phyloP scores from a whole-genome alignment of 75 land plant species.

The Selaginella tamariscina region DNA sequence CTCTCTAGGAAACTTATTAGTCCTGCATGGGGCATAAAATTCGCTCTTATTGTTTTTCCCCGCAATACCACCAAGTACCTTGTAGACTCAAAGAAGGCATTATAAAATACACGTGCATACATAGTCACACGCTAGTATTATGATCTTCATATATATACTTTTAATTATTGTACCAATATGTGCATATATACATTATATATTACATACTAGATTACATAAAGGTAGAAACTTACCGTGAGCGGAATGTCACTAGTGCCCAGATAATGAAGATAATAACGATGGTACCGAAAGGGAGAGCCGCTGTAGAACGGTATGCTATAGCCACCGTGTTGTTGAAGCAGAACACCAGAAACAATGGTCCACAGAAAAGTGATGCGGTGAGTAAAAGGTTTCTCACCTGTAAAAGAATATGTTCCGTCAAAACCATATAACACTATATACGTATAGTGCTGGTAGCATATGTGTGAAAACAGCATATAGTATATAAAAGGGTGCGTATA shows the following conservation, averaged over 20 bases:
- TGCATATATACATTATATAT: not conserved
- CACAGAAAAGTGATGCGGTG: conserved; percentile 54
- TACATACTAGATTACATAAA: not conserved
- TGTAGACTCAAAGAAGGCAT: not conserved
- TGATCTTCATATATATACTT: not conserved
- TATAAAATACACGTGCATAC: not conserved
- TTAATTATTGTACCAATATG: too few species aligned
- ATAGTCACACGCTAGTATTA: not conserved
- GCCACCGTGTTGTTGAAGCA: conserved; percentile 50
- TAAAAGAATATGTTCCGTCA: too few species aligned
- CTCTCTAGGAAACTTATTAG: conserved; percentile 62
- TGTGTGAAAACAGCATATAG: too few species aligned
- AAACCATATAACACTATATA: too few species aligned
- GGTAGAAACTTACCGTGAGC: conserved; percentile 19
- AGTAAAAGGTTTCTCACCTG: conserved; percentile 30
- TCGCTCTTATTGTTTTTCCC: conserved; percentile 62
- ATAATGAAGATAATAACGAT: conserved; percentile 54
- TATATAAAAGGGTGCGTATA: not conserved
- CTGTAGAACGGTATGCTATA: conserved; percentile 48
- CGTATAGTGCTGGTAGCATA: too few species aligned
- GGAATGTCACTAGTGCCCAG: conserved; percentile 64
- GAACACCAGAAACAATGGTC: conserved; percentile 44
- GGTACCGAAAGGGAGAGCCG: conserved; percentile 59
- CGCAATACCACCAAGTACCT: conserved; percentile 66
- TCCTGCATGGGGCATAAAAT: conserved; percentile 56